Base-by-base conservation (phyloP, 78 protist genomes). In the Tieghemostelium lacteum region DNA sequence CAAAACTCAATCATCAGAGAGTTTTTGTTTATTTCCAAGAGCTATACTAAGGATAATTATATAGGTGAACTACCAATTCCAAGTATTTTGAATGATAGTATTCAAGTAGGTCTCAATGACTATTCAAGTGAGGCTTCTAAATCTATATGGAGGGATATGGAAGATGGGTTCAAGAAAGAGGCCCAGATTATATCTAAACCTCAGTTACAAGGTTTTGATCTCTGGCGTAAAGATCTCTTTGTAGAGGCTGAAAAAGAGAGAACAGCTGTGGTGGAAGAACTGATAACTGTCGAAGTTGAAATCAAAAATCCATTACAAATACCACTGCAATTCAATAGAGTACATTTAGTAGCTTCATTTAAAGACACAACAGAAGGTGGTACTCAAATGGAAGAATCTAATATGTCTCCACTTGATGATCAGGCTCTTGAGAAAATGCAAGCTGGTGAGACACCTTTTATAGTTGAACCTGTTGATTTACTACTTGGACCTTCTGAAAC, bases 391-490 rank as follows among this genome's bases (percentile, higher is more conserved):
- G 88, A 78, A 29, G 78, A 83, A 33, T 66, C 91, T 1, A 83
- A 83, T 52, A 83, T 83, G 91, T 83, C 91, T n/a, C 91, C 91
- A 40, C 49, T 83, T 3, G 91, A 83, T 58, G 80, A 83, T 28
- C 50, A 57, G 3, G 52, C 54, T 7, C 29, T 83, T 16, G 45
- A 7, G 0, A 33, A 36, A 33, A 83, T 83, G 91, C 63, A 66
- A 1, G 26, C 60, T 26, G 78, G 78, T 1, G 33, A 8, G 6
- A 17, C 70, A 22, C 91, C 91, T 31, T 83, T 83, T 31, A 83
- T 69, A 45, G 91, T 83, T 20, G 91, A 83, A 45, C 58, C 76
- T 8, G 33, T 83, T 2, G 91, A 83, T 42, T 26, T 83, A 6
- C 37, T 83, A 2, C 42, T 83, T 7, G 75, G 65, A 40, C 91